Percentiles rank a stretch among this genome's conserved stretches.
Conservation (phyloP, 305 asterid species). For the Fraxinus paxiana region DNA sequence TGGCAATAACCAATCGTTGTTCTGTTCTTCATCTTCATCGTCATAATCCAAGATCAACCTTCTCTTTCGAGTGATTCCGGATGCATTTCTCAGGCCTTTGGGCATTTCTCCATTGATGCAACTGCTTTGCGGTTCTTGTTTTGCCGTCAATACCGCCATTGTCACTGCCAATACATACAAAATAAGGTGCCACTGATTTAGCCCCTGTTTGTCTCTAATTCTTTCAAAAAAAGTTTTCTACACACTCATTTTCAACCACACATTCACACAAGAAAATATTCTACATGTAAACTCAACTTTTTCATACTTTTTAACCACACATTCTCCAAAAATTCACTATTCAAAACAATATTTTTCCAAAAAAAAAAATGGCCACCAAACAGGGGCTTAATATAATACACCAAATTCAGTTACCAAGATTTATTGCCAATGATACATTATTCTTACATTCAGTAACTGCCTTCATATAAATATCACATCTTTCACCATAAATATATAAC, state of each 20-base stretch:
- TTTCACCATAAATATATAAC: not conserved
- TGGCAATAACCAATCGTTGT: constrained; percentile 16
- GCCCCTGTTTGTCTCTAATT: not conserved
- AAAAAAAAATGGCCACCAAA: no score
- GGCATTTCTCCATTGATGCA: constrained; percentile 22
- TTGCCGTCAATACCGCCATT: constrained; percentile 37
- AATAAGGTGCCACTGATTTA: not conserved
- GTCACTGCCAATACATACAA: constrained; percentile 20
- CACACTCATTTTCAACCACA: no score
- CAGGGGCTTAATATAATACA: not conserved
- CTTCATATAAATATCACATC: not conserved
- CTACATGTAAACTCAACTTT: no score
- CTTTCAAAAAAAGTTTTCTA: not conserved
- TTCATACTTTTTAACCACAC: no score
- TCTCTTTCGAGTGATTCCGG: constrained; percentile 34
- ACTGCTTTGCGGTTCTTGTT: constrained; percentile 31
- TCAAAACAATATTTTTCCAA: no score
- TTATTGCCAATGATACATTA: constrained; percentile 5
- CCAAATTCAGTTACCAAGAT: constrained; percentile 1
- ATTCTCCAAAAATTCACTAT: no score
- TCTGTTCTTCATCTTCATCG: constrained; percentile 40
- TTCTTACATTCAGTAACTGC: not conserved
- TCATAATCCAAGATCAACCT: constrained; percentile 31
- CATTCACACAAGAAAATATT: no score
- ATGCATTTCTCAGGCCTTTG: constrained; percentile 22